Evolutionary conservation across 257 asterid species (phyloP), one percentile per base, ranked within the genome.

Genomic region (Plantago elongata): DNA sequence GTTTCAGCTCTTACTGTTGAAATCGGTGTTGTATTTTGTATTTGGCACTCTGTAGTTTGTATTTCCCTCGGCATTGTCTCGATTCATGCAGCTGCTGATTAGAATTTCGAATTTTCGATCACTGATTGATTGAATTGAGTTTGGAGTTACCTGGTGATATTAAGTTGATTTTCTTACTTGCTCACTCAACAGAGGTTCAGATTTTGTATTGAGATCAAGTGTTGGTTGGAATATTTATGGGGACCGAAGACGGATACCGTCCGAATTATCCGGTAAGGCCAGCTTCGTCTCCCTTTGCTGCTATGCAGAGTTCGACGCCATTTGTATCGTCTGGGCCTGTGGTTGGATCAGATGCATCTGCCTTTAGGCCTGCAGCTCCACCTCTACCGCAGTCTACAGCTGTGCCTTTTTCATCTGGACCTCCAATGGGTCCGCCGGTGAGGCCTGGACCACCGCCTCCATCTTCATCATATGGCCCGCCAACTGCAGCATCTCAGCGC

Each of bases 201-300:
- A 63, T 61, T 15, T 5, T 62, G 5, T 5, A 17, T 57, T 71
- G 67, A 64, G 73, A 74, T 72, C 69, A 55, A 67, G 61, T 42
- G 51, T 51, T 45, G 65, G 66, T 49, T 50, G 5, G 46, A 62
- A 52, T 59, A 62, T 49, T 63, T 65, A 84, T 84, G 93, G 93
- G 83, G 76, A 78, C 90, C n/a, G 88, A 86, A 75, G 73, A 78
- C 78, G 84, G 86, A 49, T 75, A 67, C 29, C 70, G 68, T 54
- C 74, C 82, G 34, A 77, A 49, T 73, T 81, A 70, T 64, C 78
- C 81, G 3, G 46, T 67, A 15, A 80, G 85, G 63, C 81, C 85
- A 52, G 68, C 76, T 61, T 65, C 74, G 16, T 40, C 73, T 38
- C 83, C 81, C 15, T 79, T 85, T 63, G 65, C 83, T 68, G 80